phyloP scores from a whole-genome alignment of 1,284 basidiomycete genomes.

The Naganishia sp. region DNA sequence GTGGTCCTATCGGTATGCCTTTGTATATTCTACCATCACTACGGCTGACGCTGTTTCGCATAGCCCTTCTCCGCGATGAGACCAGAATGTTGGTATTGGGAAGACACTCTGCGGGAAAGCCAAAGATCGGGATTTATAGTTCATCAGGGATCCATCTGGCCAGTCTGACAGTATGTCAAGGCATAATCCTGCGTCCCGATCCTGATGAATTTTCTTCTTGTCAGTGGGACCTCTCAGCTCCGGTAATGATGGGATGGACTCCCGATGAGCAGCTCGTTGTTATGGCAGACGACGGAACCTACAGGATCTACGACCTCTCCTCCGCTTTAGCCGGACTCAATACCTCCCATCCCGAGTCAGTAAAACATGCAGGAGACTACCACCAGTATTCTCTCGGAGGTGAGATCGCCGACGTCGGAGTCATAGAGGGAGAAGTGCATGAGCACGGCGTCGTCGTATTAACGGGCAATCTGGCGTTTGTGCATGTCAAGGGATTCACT shows the following conservation, averaged over 20 bases:
- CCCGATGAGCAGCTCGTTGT: constrained; percentile 70
- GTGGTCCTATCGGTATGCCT: constrained; percentile 77
- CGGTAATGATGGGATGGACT: constrained; percentile 46
- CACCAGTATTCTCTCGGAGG: constrained; percentile 78
- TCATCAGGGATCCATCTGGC: constrained; percentile 51
- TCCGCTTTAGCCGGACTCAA: constrained; percentile 36
- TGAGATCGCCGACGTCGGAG: constrained; percentile 80
- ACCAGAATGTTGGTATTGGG: constrained; percentile 76
- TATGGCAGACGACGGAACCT: constrained; percentile 87
- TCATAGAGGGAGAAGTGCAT: constrained; percentile 81
- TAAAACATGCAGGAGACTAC: constrained; percentile 60
- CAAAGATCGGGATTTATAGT: constrained; percentile 60
- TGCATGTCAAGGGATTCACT: constrained; percentile 83
- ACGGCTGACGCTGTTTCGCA: not conserved
- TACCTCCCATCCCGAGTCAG: not conserved
- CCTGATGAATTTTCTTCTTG: not conserved
- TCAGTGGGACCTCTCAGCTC: constrained; percentile 47
- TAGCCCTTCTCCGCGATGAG: constrained; percentile 84
- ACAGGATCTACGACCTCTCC: constrained; percentile 80
- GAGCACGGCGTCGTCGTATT: constrained; percentile 84
- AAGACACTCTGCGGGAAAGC: constrained; percentile 66
- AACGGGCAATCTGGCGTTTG: constrained; percentile 70
- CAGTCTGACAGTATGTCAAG: constrained; percentile 52
- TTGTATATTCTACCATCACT: constrained; percentile 1
- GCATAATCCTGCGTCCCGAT: not conserved